Evolutionary conservation across 768 basidiomycete genomes (phyloP).

Genomic region (Tricholoma flavovirens): DNA sequence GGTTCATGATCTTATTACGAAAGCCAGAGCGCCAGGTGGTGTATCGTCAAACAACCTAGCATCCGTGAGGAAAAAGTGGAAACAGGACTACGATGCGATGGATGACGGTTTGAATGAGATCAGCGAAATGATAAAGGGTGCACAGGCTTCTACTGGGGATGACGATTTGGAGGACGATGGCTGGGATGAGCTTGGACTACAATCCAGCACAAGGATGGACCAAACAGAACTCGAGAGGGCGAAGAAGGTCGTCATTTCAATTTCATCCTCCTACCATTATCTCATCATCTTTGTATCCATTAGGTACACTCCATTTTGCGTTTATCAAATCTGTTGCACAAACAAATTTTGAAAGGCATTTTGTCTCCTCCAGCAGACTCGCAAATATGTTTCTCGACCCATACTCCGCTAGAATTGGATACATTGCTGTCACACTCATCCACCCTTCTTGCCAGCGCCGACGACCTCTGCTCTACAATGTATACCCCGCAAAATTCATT

Average conservation of each 20-base stretch:
- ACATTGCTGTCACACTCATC: conserved; percentile 44
- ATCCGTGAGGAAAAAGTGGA: conserved; percentile 52
- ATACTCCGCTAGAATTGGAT: conserved; percentile 37
- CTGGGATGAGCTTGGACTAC: conserved; percentile 60
- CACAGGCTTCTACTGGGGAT: conserved; percentile 18
- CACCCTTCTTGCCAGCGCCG: conserved; percentile 46
- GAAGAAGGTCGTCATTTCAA: conserved; percentile 42
- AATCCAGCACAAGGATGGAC: conserved; percentile 39
- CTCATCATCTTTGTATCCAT: background rate
- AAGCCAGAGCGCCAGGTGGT: conserved; percentile 38
- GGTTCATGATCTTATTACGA: conserved; percentile 57
- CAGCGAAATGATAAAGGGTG: conserved; percentile 44
- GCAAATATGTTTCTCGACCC: conserved; percentile 12
- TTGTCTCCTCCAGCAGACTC: conserved; percentile 26
- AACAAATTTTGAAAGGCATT: conserved; percentile 49
- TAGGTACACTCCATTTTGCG: conserved; percentile 61
- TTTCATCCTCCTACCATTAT: background rate
- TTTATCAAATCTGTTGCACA: conserved; percentile 55
- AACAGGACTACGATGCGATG: conserved; percentile 47
- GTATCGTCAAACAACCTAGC: conserved; percentile 51
- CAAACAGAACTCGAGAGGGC: conserved; percentile 48
- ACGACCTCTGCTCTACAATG: conserved; percentile 63
- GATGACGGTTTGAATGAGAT: conserved; percentile 59
- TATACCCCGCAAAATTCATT: conserved; percentile 56
- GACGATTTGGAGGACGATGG: conserved; percentile 40